Base-by-base conservation (phyloP, 495 filamentous ascomycete species). In the Podospora australis region DNA sequence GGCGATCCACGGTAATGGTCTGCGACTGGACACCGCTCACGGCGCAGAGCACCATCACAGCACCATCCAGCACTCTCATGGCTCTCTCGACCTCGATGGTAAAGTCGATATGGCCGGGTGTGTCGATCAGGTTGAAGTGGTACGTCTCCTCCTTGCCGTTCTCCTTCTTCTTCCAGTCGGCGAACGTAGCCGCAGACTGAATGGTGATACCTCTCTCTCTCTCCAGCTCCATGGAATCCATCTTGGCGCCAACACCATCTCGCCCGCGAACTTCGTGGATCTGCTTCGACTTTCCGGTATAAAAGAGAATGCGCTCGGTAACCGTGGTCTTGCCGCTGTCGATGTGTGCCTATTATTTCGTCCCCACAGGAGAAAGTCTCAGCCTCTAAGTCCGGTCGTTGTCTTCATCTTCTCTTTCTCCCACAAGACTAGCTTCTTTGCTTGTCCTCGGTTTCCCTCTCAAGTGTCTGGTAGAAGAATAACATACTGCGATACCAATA, bases 161-260 rank as follows among this genome's bases (percentile, higher is more conserved):
- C 52, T 81, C 73, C 39, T 71, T 65, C 77, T 96, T 97, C 48
- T 86, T 68, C 94, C 94, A 99, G 70, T 99, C 90, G 70, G 90
- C 95, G 66, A 95, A 99, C 2, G 92, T 98, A 19, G 92, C 92
- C 32, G 92, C 92, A 45, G 90, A 96, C 71, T 98, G 91, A 54
- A 98, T 98, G 47, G 92, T 98, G 64, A 98, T 98, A 63, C 92
- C 92, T 75, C 96, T 92, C 63, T 98, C 92, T 63, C 92, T 78
- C 68, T 99, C 94, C 53, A 99, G 70, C 41, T 97, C 94, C 94
- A 99, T 99, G 7, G 90, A 96, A 75, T 99, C 94, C 94, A 99
- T 99, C 72, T 99, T 99, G 39, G 94, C 94, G 56, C 94, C 94
- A 16, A 97, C 89, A 29, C 84, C 81, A 72, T 99, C 94, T 56